Base-by-base conservation (phyloP, 2,329 filamentous ascomycete genomes). In the Pseudocercospora fuligena region DNA sequence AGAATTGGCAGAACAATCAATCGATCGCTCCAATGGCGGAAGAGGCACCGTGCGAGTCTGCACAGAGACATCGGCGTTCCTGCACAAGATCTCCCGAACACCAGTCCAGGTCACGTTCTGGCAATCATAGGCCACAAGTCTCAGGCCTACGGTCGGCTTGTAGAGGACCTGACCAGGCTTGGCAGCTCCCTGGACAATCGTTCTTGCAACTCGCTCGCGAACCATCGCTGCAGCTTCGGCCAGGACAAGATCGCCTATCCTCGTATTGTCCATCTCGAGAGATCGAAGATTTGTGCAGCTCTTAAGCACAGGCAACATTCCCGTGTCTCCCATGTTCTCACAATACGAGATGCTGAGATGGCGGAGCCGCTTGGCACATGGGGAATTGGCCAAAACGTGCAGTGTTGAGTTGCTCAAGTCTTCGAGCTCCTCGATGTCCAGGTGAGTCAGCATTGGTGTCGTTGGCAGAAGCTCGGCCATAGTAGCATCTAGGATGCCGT, bases 301-400 rank as follows among this genome's bases (percentile, higher is more conserved):
- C 74, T 93, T 92, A 72, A 98, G 84, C 2, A 97, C 83, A 0
- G 92, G 91, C 0, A 97, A 83, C 87, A 97, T 91, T 64, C 94
- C 94, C 0, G 84, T 82, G 76, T 98, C 95, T 25, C 93, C 89
- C 1, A 99, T 80, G 63, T 87, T 89, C 77, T 97, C 94, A 77
- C 95, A 99, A 78, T 93, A 97, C 74, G 92, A 94, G 72, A 98
- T 86, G 62, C 92, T 94, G 5, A 98, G 85, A 76, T 97, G 93
- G 71, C 91, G 86, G 6, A 99, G 83, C 23, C 81, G 83, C 0
- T 85, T 79, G 0, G 90, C 90, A 75, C 92, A 97, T 0, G 92
- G 90, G 0, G 92, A 87, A 72, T 88, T 90, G 57, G 93, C 89
- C 7, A 99, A 83, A 68, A 91, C 88, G 63, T 93, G 86, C 2